Percentiles rank a stretch among this genome's conserved stretches.
These are phyloP conservation scores for Cladosporium oxysporum DNA, from an alignment of 2,329 filamentous ascomycete species.

Conservation along the genomic window DNA sequence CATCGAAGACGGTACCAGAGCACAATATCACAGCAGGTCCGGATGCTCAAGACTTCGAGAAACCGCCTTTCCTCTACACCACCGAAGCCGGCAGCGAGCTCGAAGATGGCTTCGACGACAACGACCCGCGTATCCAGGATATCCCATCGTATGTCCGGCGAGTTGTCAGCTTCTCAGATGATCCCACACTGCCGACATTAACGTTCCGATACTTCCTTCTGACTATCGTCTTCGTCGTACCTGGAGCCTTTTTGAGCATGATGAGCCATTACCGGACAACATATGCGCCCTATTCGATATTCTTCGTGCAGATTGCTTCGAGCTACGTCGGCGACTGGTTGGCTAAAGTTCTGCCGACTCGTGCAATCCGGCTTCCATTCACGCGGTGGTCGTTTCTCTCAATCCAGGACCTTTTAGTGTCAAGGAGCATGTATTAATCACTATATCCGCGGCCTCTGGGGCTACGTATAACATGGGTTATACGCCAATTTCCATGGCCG, in stretches of 20 bases:
- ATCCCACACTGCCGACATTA: constrained; percentile 56
- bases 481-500: constrained; percentile 56
- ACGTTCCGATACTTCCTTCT: constrained; percentile 63
- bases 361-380: constrained; percentile 51
- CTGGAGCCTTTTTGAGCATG: constrained; percentile 59
- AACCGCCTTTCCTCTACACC: constrained; percentile 16
- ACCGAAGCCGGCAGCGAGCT: constrained; percentile 4
- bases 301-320: constrained; percentile 62
- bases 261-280: constrained; percentile 51
- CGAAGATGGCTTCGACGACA: constrained; percentile 12
- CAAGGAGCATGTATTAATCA: constrained; percentile 61
- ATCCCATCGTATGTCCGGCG: constrained; percentile 59
- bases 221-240: constrained; percentile 56
- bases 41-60: not conserved
- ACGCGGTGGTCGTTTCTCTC: constrained; percentile 53
- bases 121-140: constrained; percentile 46
- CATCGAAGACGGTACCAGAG: not conserved
- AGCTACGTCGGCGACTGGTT: constrained; percentile 54
- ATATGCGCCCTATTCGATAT: constrained; percentile 59
- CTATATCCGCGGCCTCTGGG: constrained; percentile 40
- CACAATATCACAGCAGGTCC: not conserved
- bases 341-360: constrained; percentile 53
- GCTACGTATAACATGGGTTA: constrained; percentile 37
- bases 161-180: constrained; percentile 59
- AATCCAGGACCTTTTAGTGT: constrained; percentile 60